Conservation (phyloP, 225 moss, liverwort and hornwort species). For the Ulota crispa region DNA sequence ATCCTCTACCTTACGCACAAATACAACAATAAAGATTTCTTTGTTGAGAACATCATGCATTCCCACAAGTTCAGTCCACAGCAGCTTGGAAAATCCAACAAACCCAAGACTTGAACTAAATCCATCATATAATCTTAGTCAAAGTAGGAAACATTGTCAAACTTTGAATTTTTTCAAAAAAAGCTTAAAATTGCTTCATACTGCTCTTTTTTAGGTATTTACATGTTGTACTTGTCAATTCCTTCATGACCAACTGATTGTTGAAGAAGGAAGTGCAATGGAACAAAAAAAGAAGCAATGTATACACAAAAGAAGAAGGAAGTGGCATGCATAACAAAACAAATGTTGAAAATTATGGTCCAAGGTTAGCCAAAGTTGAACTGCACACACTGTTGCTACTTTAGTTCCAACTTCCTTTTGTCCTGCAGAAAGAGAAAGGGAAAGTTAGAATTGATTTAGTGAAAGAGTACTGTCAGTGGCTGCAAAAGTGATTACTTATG, state of each 20-base stretch:
- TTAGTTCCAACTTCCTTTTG: slow-evolving; percentile 82
- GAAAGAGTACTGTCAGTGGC: neutral
- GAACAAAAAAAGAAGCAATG: too few relatives aligned
- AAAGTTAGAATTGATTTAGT: neutral
- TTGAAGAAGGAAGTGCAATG: too few relatives aligned
- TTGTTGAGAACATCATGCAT: neutral
- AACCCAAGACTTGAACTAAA: neutral
- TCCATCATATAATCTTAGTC: neutral
- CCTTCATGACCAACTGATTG: too few relatives aligned
- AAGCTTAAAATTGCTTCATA: slow-evolving; percentile 70
- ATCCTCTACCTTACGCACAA: neutral
- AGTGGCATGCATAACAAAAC: too few relatives aligned
- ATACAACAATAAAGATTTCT: neutral
- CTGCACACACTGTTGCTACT: slow-evolving; percentile 73
- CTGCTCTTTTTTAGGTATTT: slow-evolving; percentile 16
- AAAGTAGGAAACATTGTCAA: slow-evolving; percentile 1
- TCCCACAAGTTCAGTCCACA: slow-evolving; percentile 6
- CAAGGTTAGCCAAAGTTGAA: too few relatives aligned
- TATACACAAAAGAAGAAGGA: too few relatives aligned
- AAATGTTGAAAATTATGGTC: too few relatives aligned
- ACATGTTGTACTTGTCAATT: too few relatives aligned
- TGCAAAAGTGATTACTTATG: too few relatives aligned
- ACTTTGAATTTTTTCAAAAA: slow-evolving; percentile 86
- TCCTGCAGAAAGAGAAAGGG: slow-evolving; percentile 41
- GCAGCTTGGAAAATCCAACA: slow-evolving; percentile 4